Evolutionary conservation across 306 rosid species (phyloP), one percentile per base, ranked within the genome.

Genomic region (Lablab purpureus): DNA sequence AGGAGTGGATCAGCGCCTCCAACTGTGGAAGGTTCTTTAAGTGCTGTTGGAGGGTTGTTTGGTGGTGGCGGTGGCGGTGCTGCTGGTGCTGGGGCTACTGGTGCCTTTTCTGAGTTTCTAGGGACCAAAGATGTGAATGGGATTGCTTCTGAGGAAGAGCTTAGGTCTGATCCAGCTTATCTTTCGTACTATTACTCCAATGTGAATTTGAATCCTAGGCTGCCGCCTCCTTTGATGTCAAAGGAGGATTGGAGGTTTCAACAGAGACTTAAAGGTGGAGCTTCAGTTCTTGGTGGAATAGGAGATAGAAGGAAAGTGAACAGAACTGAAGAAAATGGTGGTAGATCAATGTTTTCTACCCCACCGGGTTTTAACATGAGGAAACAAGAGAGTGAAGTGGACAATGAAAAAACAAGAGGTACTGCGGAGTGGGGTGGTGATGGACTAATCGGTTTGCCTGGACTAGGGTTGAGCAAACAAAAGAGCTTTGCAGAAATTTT

Each of bases 1-100:
- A 87, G 98, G 77, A 91, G 98, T 83, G 98, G 98, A 72, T 93
- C 98, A 56, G 98, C 98, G 15, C 98, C 98, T 58, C 98, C 98
- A 30, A 90, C 97, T 37, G 88, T 93, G 5, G 97, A 93, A 84
- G 98, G 98, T 65, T 93, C 98, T 40, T 62, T 88, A 32, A 93
- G 74, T 87, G 98, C 97, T 0, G 91, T 93, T 13, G 98, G 92
- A 51, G 97, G 97, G 14, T 77, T 93, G 73, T 86, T 91, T 85
- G 88, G 76, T n/a, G 81, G 43, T 0, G 75, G 50, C 4, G 80
- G 73, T 1, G 72, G 45, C 0, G 72, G 9, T 4, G 72, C 10
- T 2, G 72, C 17, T 0, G 66, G n/a, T 0, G 78, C 14, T 0
- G n/a, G 22, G n/a, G n/a, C n/a, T n/a, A n/a, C n/a, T 67, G 54